Evolutionary conservation across 2,329 filamentous ascomycete genomes (phyloP).

Genomic region (Pseudocercospora ulei): DNA sequence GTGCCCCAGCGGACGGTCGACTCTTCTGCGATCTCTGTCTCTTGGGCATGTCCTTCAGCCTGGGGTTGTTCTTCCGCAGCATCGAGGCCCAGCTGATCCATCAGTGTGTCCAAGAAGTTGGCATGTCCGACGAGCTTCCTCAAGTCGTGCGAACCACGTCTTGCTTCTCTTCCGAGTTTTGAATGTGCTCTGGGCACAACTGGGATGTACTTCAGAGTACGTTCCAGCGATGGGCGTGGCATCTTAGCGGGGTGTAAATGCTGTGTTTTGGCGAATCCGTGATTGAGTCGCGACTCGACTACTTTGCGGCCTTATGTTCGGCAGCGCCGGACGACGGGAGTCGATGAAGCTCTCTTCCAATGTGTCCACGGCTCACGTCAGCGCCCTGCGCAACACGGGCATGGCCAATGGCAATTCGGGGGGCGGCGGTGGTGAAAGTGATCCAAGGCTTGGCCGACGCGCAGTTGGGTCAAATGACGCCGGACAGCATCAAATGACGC

Average conservation of each 20-base stretch:
- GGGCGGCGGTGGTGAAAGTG: not conserved
- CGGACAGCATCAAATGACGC: slow-evolving; percentile 1
- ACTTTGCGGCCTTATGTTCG: too few species aligned
- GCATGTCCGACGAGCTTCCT: slow-evolving; percentile 3
- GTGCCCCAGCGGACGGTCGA: slow-evolving; percentile 3
- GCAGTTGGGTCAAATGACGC: not conserved
- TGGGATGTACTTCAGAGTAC: slow-evolving; percentile 4
- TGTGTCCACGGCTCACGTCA: slow-evolving; percentile 4
- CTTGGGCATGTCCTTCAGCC: not conserved
- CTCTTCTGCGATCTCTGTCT: not conserved
- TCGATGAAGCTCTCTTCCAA: too few species aligned
- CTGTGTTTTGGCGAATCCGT: too few species aligned
- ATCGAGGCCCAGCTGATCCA: slow-evolving; percentile 5
- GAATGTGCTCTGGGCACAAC: slow-evolving; percentile 6
- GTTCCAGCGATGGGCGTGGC: slow-evolving; percentile 2
- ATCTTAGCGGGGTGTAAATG: not conserved
- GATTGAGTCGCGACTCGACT: too few species aligned
- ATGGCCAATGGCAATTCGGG: slow-evolving; percentile 1
- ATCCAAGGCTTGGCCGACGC: not conserved
- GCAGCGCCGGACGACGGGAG: too few species aligned
- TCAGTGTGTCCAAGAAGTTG: slow-evolving; percentile 4
- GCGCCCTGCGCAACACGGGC: not conserved
- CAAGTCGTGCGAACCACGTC: slow-evolving; percentile 3
- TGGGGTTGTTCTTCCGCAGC: slow-evolving; percentile 3
- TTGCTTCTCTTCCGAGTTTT: slow-evolving; percentile 6